Base-by-base conservation (phyloP, 106 monocot species). In the Phalaenopsis equestris region DNA sequence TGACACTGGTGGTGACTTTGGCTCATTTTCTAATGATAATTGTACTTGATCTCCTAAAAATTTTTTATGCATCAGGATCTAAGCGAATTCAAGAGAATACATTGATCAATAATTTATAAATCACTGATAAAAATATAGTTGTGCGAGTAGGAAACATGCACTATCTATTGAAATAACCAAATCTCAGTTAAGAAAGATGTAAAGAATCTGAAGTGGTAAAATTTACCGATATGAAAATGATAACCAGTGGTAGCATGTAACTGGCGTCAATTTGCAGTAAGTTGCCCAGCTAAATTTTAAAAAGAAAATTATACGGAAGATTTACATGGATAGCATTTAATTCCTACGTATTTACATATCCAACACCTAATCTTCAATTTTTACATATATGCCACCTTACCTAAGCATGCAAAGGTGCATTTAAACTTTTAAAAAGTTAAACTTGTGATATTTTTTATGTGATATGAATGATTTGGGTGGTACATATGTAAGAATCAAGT, bases 1-100 rank as follows among this genome's bases (percentile, higher is more conserved):
- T 79, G 93, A 86, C 23, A 61, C 65, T 15, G 86, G 81, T 16
- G 80, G 68, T 52, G 90, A 56, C 87, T 55, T 89, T 39, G 86
- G 57, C 39, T 42, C 42, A 82, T 84, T 84, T 88, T 56, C 42
- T 39, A 84, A 68, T 12, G 67, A 41, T 41, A 89, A 82, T 56
- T 36, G 80, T 15, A 75, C 45, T 42, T 55, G 24, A 79, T 80
- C 80, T 65, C 84, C 92, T 89, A 82, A 79, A 42, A 74, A 74
- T 19, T 7, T 72, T 72, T n/a, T n/a, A 43, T 74, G n/a, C 8
- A 16, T 21, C 19, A 19, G 45, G n/a, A 12, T 70, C 70, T 23
- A 65, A 24, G 64, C 8, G 23, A 21, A 65, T 0, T 52, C 15
- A 52, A 52, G 52, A 6, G 64, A 65, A 65, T 65, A 24, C 70